Evolutionary conservation across 140 eudicot species (phyloP), one percentile per base, ranked within the genome.

Genomic region (Flaveria floridana): DNA sequence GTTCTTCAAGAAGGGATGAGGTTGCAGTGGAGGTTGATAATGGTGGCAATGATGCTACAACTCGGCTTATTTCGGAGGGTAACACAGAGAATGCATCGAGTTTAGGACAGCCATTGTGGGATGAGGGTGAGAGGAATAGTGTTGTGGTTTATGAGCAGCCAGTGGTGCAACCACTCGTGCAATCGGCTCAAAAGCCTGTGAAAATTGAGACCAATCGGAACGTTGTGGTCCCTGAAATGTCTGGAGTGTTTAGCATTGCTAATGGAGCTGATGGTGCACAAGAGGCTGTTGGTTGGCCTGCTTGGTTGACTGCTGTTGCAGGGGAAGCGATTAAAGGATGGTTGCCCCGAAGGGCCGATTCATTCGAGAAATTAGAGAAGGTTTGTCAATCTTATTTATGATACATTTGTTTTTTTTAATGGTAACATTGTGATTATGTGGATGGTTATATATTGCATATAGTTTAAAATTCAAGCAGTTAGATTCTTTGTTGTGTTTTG

Each of bases 311-410:
- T 72, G 80, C 89, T 6, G 97, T 91, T 70, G 97, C 97, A 46
- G 97, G 97, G 76, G 97, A 91, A 81, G 95, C 97, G 10, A 86
- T 91, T 79, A 91, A 84, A 86, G 95, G 92, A 16, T 88, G 95
- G 95, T 67, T 86, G 58, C 97, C 97, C 1, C 80, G 97, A 72
- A 84, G 74, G 46, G 95, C 92, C 0, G 97, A 88, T 46, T 88
- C 95, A 9, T 91, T 88, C 53, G 97, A 91, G 92, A 91, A 88
- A 48, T 77, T 91, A 83, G 97, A 91, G 64, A 88, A 91, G 91
- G 97, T 88, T 18, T 81, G 59, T 50, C 64, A 37, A 53, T 64
- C 10, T 69, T 63, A 67, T 19, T 42, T 66, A 30, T 80, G 51
- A 66, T 34, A 6, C 25, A 7, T 55, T 71, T 37, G 55, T 53